Percentiles rank a stretch among this genome's conserved stretches.
These are phyloP conservation scores for Ogataea paraovalis DNA, from an alignment of 805 yeast species.

Conservation along the genomic window DNA sequence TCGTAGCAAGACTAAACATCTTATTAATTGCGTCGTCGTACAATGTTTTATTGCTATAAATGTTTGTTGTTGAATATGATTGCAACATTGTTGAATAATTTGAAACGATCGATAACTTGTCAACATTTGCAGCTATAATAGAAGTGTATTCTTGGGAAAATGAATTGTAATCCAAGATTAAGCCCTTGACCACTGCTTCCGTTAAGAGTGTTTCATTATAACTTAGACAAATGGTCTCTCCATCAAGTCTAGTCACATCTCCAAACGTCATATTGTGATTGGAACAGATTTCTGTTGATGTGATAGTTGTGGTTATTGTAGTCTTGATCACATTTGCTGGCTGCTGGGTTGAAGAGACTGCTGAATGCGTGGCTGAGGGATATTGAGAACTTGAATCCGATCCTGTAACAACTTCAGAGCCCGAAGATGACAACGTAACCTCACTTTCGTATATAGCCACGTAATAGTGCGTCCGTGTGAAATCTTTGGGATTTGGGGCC, in stretches of 20 bases:
- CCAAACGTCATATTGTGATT: background rate
- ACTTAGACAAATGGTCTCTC: background rate
- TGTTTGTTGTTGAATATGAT: slow-evolving; percentile 1
- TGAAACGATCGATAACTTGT: slow-evolving; percentile 4
- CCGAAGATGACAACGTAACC: background rate
- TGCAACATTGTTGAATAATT: slow-evolving; percentile 7
- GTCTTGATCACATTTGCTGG: background rate
- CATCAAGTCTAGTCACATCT: background rate
- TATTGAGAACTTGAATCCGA: background rate
- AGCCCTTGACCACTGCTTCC: slow-evolving; percentile 1
- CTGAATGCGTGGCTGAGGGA: background rate
- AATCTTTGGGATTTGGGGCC: background rate
- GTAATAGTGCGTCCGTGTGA: background rate
- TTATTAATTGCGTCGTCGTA: slow-evolving; percentile 5
- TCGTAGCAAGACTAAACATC: slow-evolving; percentile 8
- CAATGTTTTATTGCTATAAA: slow-evolving; percentile 2
- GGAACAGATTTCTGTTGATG: background rate
- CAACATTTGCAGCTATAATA: slow-evolving; percentile 2
- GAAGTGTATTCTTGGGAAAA: slow-evolving; percentile 4
- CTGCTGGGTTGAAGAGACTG: background rate
- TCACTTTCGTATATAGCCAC: background rate
- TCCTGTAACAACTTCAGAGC: no score
- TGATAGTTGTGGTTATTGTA: background rate
- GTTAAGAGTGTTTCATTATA: background rate
- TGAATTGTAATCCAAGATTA: slow-evolving; percentile 7